Conservation (phyloP, 2,329 filamentous ascomycete genomes). For the Plectosphaerella cucumerina region DNA sequence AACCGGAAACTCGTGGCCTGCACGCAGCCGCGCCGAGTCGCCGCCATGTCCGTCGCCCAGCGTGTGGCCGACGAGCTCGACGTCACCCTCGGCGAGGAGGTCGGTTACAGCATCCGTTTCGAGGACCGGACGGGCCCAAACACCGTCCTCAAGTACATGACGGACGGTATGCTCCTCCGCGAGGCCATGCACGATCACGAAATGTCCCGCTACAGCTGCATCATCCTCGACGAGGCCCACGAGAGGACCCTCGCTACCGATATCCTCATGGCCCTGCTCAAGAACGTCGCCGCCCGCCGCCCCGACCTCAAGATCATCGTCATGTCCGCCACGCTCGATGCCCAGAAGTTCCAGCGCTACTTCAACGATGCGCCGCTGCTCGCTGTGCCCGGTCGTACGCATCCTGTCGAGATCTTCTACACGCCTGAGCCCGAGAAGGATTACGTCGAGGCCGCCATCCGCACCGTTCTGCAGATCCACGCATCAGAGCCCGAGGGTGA, state of each 20-base stretch:
- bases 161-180: conserved; percentile 94
- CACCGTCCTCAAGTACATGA: conserved; percentile 99
- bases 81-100: conserved; percentile 85
- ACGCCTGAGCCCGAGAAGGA: conserved; percentile 94
- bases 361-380: conserved; percentile 93
- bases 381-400: conserved; percentile 89
- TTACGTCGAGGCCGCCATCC: conserved; percentile 91
- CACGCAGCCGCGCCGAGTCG: conserved; percentile 95
- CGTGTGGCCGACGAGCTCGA: conserved; percentile 98
- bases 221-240: conserved; percentile 98
- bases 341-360: conserved; percentile 96
- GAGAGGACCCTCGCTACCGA: conserved; percentile 96
- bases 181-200: conserved; percentile 96
- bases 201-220: conserved; percentile 89
- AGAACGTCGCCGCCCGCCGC: conserved; percentile 78
- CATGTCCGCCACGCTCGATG: conserved; percentile 97
- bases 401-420: conserved; percentile 98
- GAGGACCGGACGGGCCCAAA: conserved; percentile 88
- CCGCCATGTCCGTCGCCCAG: conserved; percentile 97
- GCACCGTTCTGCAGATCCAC: conserved; percentile 95
- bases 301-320: conserved; percentile 96
- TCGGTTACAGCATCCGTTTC: conserved; percentile 98
- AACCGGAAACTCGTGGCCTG: conserved; percentile 90
- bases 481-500: conserved; percentile 89
- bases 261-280: conserved; percentile 93